Evolutionary conservation across 148 eudicot species (phyloP), one percentile per base, ranked within the genome.

Genomic region (Gaultheria prostrata): DNA sequence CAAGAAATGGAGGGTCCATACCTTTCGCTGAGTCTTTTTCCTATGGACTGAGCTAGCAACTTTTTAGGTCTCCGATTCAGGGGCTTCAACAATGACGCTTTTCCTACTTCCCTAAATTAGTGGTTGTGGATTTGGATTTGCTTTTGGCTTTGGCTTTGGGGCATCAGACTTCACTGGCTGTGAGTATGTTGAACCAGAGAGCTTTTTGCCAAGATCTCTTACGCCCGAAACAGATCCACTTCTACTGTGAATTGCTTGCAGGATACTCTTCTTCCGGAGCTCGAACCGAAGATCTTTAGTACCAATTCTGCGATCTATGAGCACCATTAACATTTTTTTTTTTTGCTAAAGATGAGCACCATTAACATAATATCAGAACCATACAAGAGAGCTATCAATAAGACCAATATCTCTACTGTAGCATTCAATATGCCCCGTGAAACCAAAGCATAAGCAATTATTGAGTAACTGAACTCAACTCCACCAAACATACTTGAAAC

Each of bases 241-340:
- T 71, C 87, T 88, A 88, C 85, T 89, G 83, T 84, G 90, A 83
- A 84, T 50, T 84, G 84, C 86, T 63, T 87, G 93, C 71, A 89
- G 91, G 67, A 78, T 81, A 84, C 84, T 91, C 91, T 89, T 93
- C 84, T 88, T 89, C 86, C 89, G 96, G 82, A 95, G 98, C 89
- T 93, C 94, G 69, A 94, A 82, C 77, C 98, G 95, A 85, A 95
- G 98, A 90, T 95, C 98, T 63, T 84, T 91, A 26, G 83, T 87
- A 81, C 90, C 94, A 81, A 92, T 87, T 82, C 87, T 95, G 83
- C 84, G 90, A 80, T 84, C 95, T 93, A 82, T 86, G 76, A 80
- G 85, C 56, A 61, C 86, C 89, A 90, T 83, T 48, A 87, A n/a
- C n/a, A n/a, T n/a, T n/a, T n/a, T n/a, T n/a, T n/a, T n/a, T n/a